Percentiles rank a stretch among this genome's conserved stretches.
phyloP scores from a whole-genome alignment of 129 eudicot species.

The Erigeron canadensis region DNA sequence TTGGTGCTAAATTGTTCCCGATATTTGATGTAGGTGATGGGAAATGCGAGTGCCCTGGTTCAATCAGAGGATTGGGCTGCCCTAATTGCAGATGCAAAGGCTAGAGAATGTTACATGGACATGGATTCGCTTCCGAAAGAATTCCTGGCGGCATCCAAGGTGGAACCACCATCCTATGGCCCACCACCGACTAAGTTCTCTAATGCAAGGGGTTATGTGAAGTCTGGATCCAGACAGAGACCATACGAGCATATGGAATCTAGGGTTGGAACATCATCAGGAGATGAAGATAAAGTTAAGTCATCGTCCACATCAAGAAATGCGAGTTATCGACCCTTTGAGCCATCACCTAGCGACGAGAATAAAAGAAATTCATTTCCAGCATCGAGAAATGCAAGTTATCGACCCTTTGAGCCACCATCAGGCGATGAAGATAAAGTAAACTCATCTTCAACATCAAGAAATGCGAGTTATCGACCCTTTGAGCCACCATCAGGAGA shows the following conservation, averaged over 20 bases:
- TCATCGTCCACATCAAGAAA: constrained; percentile 40
- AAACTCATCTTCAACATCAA: neutral
- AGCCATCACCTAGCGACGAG: neutral
- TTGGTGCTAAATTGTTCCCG: constrained; percentile 2
- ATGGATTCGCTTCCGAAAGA: constrained; percentile 94
- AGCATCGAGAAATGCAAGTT: neutral
- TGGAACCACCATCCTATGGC: constrained; percentile 37
- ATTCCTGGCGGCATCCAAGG: constrained; percentile 52
- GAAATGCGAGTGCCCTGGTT: constrained; percentile 79
- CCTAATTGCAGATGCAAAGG: constrained; percentile 79
- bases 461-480: neutral
- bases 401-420: neutral
- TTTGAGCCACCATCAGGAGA: constrained; percentile 51
- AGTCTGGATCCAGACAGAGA: constrained; percentile 58
- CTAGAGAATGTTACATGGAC: constrained; percentile 72
- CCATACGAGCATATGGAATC: constrained; percentile 56
- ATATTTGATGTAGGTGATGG: constrained; percentile 72
- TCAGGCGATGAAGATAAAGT: neutral
- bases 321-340: constrained; percentile 43
- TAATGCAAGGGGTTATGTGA: constrained; percentile 45
- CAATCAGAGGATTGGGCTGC: constrained; percentile 97
- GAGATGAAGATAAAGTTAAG: constrained; percentile 59
- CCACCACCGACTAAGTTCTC: constrained; percentile 46
- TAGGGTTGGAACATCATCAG: constrained; percentile 59
- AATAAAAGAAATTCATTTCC: neutral